Evolutionary conservation across 106 monocot species (phyloP).

Genomic region (Acorus gramineus): DNA sequence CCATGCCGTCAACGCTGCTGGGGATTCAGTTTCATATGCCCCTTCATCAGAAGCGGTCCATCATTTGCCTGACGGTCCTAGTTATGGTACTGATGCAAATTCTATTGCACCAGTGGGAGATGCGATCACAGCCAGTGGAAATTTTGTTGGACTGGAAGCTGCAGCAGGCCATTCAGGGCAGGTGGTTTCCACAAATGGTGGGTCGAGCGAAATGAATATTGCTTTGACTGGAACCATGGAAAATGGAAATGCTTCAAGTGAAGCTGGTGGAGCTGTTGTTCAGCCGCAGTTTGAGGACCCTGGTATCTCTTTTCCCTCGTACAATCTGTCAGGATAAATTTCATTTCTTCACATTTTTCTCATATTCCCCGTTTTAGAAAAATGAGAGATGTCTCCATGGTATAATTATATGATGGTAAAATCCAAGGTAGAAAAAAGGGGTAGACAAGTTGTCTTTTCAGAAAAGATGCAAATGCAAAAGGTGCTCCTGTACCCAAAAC

Average conservation of each 20-base stretch:
- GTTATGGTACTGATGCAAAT: too few relatives aligned
- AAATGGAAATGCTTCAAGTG: conserved; percentile 32
- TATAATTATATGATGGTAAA: too few relatives aligned
- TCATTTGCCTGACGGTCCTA: neutral
- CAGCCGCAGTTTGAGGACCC: conserved; percentile 30
- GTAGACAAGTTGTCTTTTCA: too few relatives aligned
- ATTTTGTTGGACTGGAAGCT: too few relatives aligned
- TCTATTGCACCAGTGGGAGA: too few relatives aligned
- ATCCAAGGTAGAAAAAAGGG: too few relatives aligned
- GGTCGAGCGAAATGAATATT: conserved; percentile 24
- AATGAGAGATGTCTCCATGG: too few relatives aligned
- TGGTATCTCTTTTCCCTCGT: neutral
- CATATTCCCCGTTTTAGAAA: too few relatives aligned
- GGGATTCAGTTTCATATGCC: conserved; percentile 6
- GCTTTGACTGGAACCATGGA: conserved; percentile 27
- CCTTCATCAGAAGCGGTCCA: conserved; percentile 2
- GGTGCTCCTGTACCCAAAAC: too few relatives aligned
- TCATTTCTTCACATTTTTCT: neutral
- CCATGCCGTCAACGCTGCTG: neutral
- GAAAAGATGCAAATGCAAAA: too few relatives aligned
- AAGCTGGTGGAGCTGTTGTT: conserved; percentile 8
- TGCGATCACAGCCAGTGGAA: too few relatives aligned
- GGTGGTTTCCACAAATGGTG: conserved; percentile 35
- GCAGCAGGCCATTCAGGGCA: too few relatives aligned
- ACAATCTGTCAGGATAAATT: neutral